Evolutionary conservation across 2,329 filamentous ascomycete species (phyloP).

Genomic region (Daldinia eschscholtzii): DNA sequence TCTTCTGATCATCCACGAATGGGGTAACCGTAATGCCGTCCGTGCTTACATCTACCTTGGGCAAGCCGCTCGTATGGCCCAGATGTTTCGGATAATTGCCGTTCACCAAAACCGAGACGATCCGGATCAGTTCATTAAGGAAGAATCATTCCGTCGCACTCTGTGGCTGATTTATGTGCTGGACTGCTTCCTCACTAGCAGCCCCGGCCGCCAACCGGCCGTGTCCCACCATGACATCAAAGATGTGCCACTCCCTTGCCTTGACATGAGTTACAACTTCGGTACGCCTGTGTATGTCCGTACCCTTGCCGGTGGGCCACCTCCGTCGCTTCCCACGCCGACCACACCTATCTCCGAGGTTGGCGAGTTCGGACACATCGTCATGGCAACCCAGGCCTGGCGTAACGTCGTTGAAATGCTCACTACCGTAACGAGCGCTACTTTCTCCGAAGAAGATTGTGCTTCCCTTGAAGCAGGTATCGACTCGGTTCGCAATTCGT

Average conservation of each 20-base stretch:
- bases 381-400: slow-evolving; percentile 71
- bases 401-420: slow-evolving; percentile 73
- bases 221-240: slow-evolving; percentile 67
- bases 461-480: slow-evolving; percentile 65
- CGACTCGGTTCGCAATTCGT: slow-evolving; percentile 65
- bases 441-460: slow-evolving; percentile 68
- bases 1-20: slow-evolving; percentile 72
- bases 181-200: slow-evolving; percentile 72
- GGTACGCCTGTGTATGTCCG: slow-evolving; percentile 70
- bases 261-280: slow-evolving; percentile 73
- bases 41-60: slow-evolving; percentile 73
- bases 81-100: slow-evolving; percentile 73
- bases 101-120: slow-evolving; percentile 64
- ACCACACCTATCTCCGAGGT: slow-evolving; percentile 62
- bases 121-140: slow-evolving; percentile 70
- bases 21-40: slow-evolving; percentile 71
- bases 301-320: slow-evolving; percentile 62
- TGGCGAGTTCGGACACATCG: slow-evolving; percentile 72
- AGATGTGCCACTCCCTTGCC: slow-evolving; percentile 69
- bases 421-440: slow-evolving; percentile 64
- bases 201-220: slow-evolving; percentile 69
- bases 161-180: slow-evolving; percentile 74
- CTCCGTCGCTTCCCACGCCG: slow-evolving; percentile 55
- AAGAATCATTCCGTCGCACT: slow-evolving; percentile 71
- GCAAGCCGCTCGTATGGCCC: slow-evolving; percentile 73